phyloP scores from a whole-genome alignment of 2,329 filamentous ascomycete species.

The Chaetomium olivaceum region DNA sequence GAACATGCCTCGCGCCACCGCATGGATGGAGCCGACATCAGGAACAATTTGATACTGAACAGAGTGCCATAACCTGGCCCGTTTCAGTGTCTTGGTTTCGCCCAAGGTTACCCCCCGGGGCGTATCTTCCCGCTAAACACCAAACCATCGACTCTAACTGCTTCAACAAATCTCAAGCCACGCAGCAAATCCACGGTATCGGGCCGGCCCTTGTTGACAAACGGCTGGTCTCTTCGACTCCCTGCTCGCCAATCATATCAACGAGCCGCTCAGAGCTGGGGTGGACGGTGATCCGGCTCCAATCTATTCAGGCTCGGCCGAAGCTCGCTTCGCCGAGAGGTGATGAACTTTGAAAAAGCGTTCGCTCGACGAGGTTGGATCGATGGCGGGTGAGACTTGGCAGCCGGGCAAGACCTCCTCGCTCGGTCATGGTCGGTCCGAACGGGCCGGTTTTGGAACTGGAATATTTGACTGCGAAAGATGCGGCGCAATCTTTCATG shows the following conservation, averaged over 20 bases:
- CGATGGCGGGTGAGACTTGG: neutral
- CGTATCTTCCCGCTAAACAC: neutral
- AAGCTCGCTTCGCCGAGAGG: neutral
- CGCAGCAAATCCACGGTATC: neutral
- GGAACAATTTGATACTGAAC: no score
- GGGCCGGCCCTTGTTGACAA: neutral
- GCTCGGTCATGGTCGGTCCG: neutral
- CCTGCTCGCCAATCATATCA: neutral
- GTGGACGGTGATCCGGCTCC: neutral
- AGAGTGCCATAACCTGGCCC: neutral
- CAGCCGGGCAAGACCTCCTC: neutral
- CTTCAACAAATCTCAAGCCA: neutral
- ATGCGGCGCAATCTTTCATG: neutral
- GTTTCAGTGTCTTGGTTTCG: no score
- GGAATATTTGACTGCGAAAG: neutral
- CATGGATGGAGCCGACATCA: neutral
- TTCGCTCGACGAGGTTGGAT: neutral
- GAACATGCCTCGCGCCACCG: neutral
- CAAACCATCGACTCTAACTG: neutral
- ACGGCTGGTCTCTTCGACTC: neutral
- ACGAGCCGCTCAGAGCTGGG: neutral
- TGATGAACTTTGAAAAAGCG: neutral
- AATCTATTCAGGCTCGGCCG: neutral
- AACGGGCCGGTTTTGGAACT: neutral
- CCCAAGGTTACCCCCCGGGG: neutral